Percentiles rank a stretch among this genome's conserved stretches.
Conservation (phyloP, 2,329 filamentous ascomycete species). For the Penicillium sp. region DNA sequence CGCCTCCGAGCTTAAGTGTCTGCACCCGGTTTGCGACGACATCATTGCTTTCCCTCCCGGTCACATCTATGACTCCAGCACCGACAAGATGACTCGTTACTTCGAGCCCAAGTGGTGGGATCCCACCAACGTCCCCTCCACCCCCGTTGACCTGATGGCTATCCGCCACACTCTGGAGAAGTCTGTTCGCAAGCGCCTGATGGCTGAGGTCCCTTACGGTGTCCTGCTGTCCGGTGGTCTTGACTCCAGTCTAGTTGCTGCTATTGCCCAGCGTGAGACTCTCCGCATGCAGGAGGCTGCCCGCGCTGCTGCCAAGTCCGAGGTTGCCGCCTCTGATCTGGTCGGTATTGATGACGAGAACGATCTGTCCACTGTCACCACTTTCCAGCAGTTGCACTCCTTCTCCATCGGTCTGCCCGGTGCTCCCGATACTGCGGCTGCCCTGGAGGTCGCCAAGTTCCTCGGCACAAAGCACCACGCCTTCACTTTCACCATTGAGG, state of each 20-base stretch:
- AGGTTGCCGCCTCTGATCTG: conserved; percentile 58
- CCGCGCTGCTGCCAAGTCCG: conserved; percentile 45
- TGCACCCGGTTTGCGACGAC: conserved; percentile 92
- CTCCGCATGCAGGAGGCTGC: conserved; percentile 69
- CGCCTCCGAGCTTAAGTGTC: conserved; percentile 92
- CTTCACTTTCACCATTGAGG: conserved; percentile 97
- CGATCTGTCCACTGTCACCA: conserved; percentile 83
- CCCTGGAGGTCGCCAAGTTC: conserved; percentile 91
- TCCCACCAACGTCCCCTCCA: conserved; percentile 71
- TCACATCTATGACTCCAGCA: conserved; percentile 94
- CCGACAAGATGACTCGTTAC: conserved; percentile 80
- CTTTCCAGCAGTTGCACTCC: conserved; percentile 93
- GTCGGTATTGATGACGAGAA: conserved; percentile 95
- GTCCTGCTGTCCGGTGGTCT: conserved; percentile 92
- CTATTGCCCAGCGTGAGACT: conserved; percentile 93
- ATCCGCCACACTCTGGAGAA: conserved; percentile 83
- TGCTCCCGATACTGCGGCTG: conserved; percentile 89
- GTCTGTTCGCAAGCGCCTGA: conserved; percentile 91
- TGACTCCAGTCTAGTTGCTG: conserved; percentile 91
- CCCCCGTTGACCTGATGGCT: conserved; percentile 78
- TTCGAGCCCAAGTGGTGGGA: conserved; percentile 95
- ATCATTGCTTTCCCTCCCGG: conserved; percentile 93
- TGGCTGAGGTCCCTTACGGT: conserved; percentile 98
- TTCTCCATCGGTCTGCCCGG: conserved; percentile 97
- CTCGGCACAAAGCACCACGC: conserved; percentile 97